Conservation (phyloP, 2,329 filamentous ascomycete species). For the Tolypocladium tundrense region DNA sequence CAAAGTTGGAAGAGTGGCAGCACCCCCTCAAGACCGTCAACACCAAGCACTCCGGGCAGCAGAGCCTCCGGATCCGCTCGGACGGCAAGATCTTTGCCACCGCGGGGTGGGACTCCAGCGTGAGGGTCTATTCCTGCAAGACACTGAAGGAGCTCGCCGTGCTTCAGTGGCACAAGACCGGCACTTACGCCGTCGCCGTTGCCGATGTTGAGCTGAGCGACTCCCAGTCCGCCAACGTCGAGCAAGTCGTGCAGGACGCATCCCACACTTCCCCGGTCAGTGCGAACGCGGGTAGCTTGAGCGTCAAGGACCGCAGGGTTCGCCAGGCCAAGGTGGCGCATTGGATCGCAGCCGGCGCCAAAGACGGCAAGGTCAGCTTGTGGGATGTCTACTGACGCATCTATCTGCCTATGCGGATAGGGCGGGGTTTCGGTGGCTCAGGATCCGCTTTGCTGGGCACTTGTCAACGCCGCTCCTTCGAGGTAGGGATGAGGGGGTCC, state of each 20-base stretch:
- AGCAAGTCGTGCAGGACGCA: neutral
- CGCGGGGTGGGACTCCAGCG: slow-evolving; percentile 79
- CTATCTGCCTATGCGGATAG: neutral
- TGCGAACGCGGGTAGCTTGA: slow-evolving; percentile 3
- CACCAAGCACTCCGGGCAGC: slow-evolving; percentile 86
- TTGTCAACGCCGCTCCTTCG: neutral
- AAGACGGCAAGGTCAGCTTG: slow-evolving; percentile 89
- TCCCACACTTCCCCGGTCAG: neutral
- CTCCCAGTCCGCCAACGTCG: neutral
- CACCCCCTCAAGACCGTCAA: slow-evolving; percentile 52
- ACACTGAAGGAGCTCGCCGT: slow-evolving; percentile 82
- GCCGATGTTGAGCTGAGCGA: slow-evolving; percentile 27
- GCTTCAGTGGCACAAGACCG: slow-evolving; percentile 86
- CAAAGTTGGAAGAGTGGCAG: slow-evolving; percentile 19
- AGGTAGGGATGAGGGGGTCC: neutral
- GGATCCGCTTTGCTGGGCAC: neutral
- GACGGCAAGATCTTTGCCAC: slow-evolving; percentile 82
- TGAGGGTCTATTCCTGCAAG: slow-evolving; percentile 72
- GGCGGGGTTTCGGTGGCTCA: neutral
- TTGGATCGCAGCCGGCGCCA: slow-evolving; percentile 84
- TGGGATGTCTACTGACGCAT: slow-evolving; percentile 76
- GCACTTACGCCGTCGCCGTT: slow-evolving; percentile 76
- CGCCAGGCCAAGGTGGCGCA: slow-evolving; percentile 60
- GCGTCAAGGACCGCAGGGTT: slow-evolving; percentile 53
- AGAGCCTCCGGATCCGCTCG: slow-evolving; percentile 64